Percentiles rank a stretch among this genome's conserved stretches.
Conservation (phyloP, 768 basidiomycete species). For the Leucosporidium scottii region DNA sequence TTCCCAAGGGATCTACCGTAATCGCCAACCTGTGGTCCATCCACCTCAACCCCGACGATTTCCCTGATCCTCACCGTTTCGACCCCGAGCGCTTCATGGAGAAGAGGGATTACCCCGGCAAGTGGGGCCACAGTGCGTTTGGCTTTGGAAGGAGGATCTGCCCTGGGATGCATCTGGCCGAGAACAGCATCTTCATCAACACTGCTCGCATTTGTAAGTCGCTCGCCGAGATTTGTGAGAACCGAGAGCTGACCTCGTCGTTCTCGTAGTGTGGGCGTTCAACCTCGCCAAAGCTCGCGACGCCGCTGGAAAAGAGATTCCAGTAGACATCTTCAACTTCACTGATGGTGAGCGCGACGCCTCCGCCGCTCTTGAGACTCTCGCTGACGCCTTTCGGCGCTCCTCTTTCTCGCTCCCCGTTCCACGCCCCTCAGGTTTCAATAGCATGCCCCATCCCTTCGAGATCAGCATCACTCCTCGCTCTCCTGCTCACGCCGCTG, state of each 20-base stretch:
- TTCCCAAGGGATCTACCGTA: slow-evolving; percentile 30
- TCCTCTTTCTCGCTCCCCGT: not conserved
- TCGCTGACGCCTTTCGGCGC: too few relatives aligned
- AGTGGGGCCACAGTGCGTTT: slow-evolving; percentile 23
- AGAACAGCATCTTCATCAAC: slow-evolving; percentile 32
- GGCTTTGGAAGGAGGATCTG: slow-evolving; percentile 20
- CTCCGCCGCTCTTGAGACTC: not conserved
- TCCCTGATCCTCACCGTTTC: slow-evolving; percentile 32
- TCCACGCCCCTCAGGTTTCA: slow-evolving; percentile 7
- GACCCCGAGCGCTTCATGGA: slow-evolving; percentile 31
- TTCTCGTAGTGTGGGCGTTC: slow-evolving; percentile 28
- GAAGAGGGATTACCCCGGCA: slow-evolving; percentile 6
- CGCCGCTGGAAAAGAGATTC: slow-evolving; percentile 15
- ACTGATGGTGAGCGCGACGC: slow-evolving; percentile 18
- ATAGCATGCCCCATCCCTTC: slow-evolving; percentile 20
- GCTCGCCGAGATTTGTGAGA: too few relatives aligned
- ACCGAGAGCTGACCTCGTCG: too few relatives aligned
- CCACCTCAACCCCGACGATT: slow-evolving; percentile 28
- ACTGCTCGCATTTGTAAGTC: slow-evolving; percentile 19
- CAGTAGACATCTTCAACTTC: slow-evolving; percentile 29
- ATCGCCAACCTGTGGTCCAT: slow-evolving; percentile 24
- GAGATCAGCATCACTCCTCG: slow-evolving; percentile 12
- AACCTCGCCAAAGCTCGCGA: slow-evolving; percentile 22
- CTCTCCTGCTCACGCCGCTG: slow-evolving; percentile 4
- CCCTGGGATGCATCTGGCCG: slow-evolving; percentile 19